Evolutionary conservation across 1,284 basidiomycete genomes (phyloP).

Genomic region (Tetrapyrgos nigripes): DNA sequence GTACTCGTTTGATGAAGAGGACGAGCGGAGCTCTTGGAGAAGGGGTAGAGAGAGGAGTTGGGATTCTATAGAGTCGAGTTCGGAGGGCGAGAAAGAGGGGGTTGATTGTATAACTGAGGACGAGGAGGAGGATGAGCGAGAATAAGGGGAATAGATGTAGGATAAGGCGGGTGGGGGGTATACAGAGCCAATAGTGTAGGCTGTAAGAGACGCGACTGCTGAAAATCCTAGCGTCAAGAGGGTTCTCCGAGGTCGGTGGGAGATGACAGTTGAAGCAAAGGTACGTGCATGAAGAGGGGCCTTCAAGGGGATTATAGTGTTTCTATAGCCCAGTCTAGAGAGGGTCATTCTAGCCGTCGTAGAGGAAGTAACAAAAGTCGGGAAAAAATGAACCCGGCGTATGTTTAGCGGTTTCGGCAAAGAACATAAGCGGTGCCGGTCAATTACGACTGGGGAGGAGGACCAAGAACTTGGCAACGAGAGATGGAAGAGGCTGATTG

Average conservation of each 20-base stretch:
- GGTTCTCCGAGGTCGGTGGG: not conserved
- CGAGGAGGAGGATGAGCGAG: not conserved
- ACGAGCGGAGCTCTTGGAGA: slow-evolving; percentile 56
- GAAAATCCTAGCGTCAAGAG: slow-evolving; percentile 5
- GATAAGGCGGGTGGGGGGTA: slow-evolving; percentile 1
- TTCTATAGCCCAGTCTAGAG: too few species aligned
- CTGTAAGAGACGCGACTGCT: slow-evolving; percentile 19
- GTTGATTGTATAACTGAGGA: not conserved
- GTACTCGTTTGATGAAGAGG: slow-evolving; percentile 61
- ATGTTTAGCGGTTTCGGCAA: too few species aligned
- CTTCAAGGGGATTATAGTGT: too few species aligned
- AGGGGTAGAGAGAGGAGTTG: slow-evolving; percentile 70
- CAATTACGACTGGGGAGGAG: too few species aligned
- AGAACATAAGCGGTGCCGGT: too few species aligned
- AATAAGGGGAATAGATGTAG: not conserved
- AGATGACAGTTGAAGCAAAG: too few species aligned
- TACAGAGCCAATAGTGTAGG: slow-evolving; percentile 2
- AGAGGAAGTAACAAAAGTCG: too few species aligned
- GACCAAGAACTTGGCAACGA: too few species aligned
- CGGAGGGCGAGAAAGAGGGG: slow-evolving; percentile 56
- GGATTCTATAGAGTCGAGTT: slow-evolving; percentile 28
- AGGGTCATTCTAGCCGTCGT: too few species aligned
- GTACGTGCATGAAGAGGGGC: too few species aligned
- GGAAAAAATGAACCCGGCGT: too few species aligned
- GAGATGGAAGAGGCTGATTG: too few species aligned